Conservation (phyloP, 768 basidiomycete genomes). For the Collybia sp. region DNA sequence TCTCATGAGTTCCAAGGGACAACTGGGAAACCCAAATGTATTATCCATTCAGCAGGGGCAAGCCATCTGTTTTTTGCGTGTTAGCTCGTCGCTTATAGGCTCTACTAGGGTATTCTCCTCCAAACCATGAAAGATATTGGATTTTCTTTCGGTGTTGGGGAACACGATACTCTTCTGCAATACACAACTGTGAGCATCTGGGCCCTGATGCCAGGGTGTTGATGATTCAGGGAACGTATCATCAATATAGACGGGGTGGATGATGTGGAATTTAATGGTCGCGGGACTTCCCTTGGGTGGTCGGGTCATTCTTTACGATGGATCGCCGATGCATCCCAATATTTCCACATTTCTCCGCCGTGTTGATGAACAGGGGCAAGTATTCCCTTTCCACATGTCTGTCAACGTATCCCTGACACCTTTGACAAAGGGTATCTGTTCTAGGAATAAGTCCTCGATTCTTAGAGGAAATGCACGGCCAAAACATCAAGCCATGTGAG, state of each 20-base stretch:
- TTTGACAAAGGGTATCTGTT: slow-evolving; percentile 22
- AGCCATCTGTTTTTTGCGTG: slow-evolving; percentile 13
- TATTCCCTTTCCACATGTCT: background rate
- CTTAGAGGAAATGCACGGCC: slow-evolving; percentile 55
- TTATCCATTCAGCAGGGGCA: slow-evolving; percentile 74
- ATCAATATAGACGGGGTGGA: slow-evolving; percentile 63
- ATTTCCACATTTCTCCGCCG: slow-evolving; percentile 48
- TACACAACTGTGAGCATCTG: slow-evolving; percentile 55
- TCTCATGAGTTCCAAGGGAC: slow-evolving; percentile 48
- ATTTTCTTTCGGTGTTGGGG: slow-evolving; percentile 34
- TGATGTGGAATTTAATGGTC: slow-evolving; percentile 75
- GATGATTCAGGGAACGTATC: background rate
- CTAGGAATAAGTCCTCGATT: slow-evolving; percentile 60
- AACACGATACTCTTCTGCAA: slow-evolving; percentile 63
- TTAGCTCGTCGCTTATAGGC: background rate
- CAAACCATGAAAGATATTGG: slow-evolving; percentile 60
- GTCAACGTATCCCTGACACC: background rate
- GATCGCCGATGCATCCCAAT: slow-evolving; percentile 65
- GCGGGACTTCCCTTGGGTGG: slow-evolving; percentile 45
- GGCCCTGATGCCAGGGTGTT: background rate
- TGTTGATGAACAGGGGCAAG: slow-evolving; percentile 52
- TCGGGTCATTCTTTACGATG: slow-evolving; percentile 57
- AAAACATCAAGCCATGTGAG: slow-evolving; percentile 48
- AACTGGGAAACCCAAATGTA: slow-evolving; percentile 82
- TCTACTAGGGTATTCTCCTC: slow-evolving; percentile 58